Evolutionary conservation across 495 filamentous ascomycete species (phyloP), one percentile per base, ranked within the genome.

Genomic region (Penicillium herquei): DNA sequence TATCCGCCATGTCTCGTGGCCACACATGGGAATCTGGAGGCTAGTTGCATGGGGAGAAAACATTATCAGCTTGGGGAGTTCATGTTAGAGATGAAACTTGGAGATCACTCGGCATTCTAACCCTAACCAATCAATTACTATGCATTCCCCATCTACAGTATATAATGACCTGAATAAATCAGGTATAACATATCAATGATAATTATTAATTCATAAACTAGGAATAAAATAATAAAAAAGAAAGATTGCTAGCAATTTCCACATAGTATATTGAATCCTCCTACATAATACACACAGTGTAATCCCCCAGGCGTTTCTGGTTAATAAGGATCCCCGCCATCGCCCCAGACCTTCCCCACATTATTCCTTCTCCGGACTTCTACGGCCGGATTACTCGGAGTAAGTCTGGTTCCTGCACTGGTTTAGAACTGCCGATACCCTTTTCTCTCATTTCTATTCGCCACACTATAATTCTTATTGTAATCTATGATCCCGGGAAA

Each of bases 291-390:
- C n/a, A n/a, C n/a, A n/a, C n/a, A n/a, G n/a, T n/a, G n/a, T n/a
- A n/a, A 26, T 26, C 8, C 17, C 13, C 26, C 14, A 1, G 16
- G 17, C 26, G 7, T 18, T 39, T 9, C 32, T 26, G 21, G 21
- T 26, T n/a, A n/a, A n/a, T 26, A 26, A 26, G 1, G 21, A 26
- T 26, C 21, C 51, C 56, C 56, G 51, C 47, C 33, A 49, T 48
- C 30, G 35, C 50, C 49, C 58, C 53, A 50, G 55, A 51, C 35
- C 13, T 52, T 53, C 52, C 58, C 58, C 55, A 61, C 58, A 53
- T 51, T 55, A 49, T 46, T 16, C 18, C 17, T 39, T 48, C 44
- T 49, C 55, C 49, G 44, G 43, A 52, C 49, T 57, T 26, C 21
- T 18, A 26, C 45, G n/a, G n/a, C n/a, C n/a, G 45, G 46, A 18